Conservation (phyloP, 495 filamentous ascomycete genomes). For the Chaetomidium leptoderma region DNA sequence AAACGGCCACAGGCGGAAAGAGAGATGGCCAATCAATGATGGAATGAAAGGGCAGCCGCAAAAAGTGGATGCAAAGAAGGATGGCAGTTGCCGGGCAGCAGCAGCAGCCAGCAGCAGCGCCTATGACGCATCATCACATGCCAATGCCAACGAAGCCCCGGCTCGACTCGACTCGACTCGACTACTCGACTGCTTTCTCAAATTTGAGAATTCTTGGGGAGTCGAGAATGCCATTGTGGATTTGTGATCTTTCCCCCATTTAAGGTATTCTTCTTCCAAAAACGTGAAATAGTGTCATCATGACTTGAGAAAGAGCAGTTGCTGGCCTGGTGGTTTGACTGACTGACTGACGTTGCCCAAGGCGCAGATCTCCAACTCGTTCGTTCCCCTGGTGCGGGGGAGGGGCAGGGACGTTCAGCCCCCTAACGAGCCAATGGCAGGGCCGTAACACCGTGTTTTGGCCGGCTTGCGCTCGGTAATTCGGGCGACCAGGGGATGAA, state of each 20-base stretch:
- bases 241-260: too few relatives aligned
- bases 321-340: too few relatives aligned
- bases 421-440: background rate
- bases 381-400: too few relatives aligned
- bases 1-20: constrained; percentile 9
- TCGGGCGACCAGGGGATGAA: constrained; percentile 23
- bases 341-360: constrained; percentile 19
- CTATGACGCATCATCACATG: constrained; percentile 26
- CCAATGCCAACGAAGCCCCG: too few relatives aligned
- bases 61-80: background rate
- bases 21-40: constrained; percentile 11
- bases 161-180: too few relatives aligned
- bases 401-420: too few relatives aligned
- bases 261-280: too few relatives aligned
- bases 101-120: too few relatives aligned
- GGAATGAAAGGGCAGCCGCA: background rate
- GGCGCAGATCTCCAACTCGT: background rate
- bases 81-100: constrained; percentile 1
- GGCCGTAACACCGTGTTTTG: background rate
- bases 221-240: background rate
- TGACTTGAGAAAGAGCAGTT: too few relatives aligned
- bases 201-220: background rate
- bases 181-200: background rate
- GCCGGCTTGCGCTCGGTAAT: constrained; percentile 30
- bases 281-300: too few relatives aligned